These are phyloP conservation scores for Ensete glaucum DNA, from an alignment of 176 grass and related monocot species.

Conservation along the genomic window DNA sequence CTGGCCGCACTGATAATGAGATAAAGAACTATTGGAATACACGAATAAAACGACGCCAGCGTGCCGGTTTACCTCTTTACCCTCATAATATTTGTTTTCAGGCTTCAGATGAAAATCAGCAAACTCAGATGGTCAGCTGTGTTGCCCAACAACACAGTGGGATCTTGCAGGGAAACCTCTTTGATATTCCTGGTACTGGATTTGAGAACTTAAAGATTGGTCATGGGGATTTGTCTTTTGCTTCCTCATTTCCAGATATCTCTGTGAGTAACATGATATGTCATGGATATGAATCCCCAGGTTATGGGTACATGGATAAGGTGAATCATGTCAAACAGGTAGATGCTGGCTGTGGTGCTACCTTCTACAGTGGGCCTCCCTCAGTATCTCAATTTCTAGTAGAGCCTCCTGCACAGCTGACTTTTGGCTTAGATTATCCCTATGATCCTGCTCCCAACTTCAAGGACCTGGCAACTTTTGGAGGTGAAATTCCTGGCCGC, in stretches of 20 bases:
- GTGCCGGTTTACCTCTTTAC: slow-evolving; percentile 65
- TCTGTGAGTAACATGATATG: slow-evolving; percentile 38
- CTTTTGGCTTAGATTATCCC: slow-evolving; percentile 44
- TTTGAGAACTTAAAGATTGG: slow-evolving; percentile 42
- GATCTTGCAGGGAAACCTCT: slow-evolving; percentile 39
- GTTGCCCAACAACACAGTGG: slow-evolving; percentile 38
- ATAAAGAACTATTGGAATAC: slow-evolving; percentile 99
- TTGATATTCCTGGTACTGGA: slow-evolving; percentile 47
- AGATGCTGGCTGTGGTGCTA: too few relatives aligned
- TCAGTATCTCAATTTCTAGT: slow-evolving; percentile 28
- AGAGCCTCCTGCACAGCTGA: slow-evolving; percentile 42
- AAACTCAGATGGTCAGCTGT: slow-evolving; percentile 9
- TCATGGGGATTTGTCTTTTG: slow-evolving; percentile 45
- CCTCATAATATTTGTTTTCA: slow-evolving; percentile 54
- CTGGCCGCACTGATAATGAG: slow-evolving; percentile 97
- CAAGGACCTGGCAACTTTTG: slow-evolving; percentile 43
- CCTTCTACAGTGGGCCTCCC: too few relatives aligned
- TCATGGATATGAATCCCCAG: neutral
- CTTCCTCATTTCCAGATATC: slow-evolving; percentile 37
- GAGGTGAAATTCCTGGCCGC: slow-evolving; percentile 40
- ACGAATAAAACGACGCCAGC: slow-evolving; percentile 73
- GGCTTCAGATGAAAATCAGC: slow-evolving; percentile 27
- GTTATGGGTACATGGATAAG: too few relatives aligned
- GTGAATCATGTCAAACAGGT: too few relatives aligned
- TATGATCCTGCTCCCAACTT: slow-evolving; percentile 46